These are phyloP conservation scores for Backusella tuberculispora DNA, from an alignment of 192 early-diverging fungal genomes.

Conservation along the genomic window DNA sequence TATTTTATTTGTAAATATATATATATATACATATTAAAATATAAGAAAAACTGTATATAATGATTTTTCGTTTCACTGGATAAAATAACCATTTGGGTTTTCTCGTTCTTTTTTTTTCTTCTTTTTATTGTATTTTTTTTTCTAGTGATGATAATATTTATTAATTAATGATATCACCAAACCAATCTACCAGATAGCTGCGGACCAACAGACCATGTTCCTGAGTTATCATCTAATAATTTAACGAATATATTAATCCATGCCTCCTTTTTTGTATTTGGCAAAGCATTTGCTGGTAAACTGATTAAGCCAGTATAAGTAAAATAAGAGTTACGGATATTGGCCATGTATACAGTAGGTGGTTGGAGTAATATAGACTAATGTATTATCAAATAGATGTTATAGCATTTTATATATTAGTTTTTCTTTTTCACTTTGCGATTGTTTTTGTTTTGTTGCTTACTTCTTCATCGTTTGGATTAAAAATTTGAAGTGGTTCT, in stretches of 20 bases:
- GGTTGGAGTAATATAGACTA: constrained; percentile 31
- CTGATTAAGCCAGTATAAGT: constrained; percentile 28
- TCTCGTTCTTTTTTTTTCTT: background rate
- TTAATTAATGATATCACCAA: constrained; percentile 3
- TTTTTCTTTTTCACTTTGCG: background rate
- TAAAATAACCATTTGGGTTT: no score
- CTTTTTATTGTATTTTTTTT: background rate
- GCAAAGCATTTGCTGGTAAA: constrained; percentile 5
- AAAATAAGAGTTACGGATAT: constrained; percentile 26
- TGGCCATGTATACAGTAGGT: constrained; percentile 25
- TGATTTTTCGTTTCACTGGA: background rate
- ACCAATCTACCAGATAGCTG: constrained; percentile 20
- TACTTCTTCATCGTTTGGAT: constrained; percentile 13
- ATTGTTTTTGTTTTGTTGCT: background rate
- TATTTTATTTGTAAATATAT: no score
- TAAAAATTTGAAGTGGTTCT: constrained; percentile 23
- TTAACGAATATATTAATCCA: constrained; percentile 35
- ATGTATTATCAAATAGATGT: background rate
- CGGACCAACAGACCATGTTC: constrained; percentile 30
- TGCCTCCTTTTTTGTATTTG: constrained; percentile 1
- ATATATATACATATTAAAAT: no score
- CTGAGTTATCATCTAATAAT: constrained; percentile 28
- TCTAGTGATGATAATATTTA: background rate
- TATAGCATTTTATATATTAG: no score
- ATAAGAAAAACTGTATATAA: no score